A percentile compares a stretch with the other conserved stretches of the same genome.
These are phyloP conservation scores for Arabidopsis arenosa DNA, from an alignment of 345 rosid species.

Conservation along the genomic window DNA sequence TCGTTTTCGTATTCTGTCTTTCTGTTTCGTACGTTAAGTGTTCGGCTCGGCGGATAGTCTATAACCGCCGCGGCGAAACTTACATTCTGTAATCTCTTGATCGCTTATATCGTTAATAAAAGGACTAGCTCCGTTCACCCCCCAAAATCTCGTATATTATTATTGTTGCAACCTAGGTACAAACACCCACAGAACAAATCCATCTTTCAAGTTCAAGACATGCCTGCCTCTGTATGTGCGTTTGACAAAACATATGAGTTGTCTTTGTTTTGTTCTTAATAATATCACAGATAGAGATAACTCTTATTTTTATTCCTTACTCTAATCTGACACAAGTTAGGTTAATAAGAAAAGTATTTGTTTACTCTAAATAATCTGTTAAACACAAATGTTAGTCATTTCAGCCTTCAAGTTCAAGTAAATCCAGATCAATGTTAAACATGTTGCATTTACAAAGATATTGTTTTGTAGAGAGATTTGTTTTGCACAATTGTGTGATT, in stretches of 20 bases:
- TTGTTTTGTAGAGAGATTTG: no score
- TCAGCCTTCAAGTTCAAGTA: constrained; percentile 14
- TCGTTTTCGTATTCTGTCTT: no score
- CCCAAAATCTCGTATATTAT: no score
- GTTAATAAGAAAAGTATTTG: background rate
- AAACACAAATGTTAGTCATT: background rate
- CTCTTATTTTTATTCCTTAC: background rate
- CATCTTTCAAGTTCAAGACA: constrained; percentile 9
- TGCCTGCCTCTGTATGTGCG: background rate
- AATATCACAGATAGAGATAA: background rate
- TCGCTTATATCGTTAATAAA: no score
- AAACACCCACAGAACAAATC: background rate
- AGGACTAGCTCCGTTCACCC: no score
- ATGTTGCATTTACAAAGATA: no score
- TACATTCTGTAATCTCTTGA: no score
- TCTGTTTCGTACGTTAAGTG: no score
- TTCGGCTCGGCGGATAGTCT: no score
- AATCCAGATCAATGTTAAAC: constrained; percentile 27
- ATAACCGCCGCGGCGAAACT: no score
- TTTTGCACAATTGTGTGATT: no score
- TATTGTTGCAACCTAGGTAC: no score
- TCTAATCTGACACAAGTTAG: background rate
- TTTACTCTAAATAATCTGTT: background rate
- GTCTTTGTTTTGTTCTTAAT: background rate
- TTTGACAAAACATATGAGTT: background rate